Percentiles rank a stretch among this genome's conserved stretches.
Evolutionary conservation across 164 flowering plant species (phyloP).

Genomic region (Nelumbo lutea): DNA sequence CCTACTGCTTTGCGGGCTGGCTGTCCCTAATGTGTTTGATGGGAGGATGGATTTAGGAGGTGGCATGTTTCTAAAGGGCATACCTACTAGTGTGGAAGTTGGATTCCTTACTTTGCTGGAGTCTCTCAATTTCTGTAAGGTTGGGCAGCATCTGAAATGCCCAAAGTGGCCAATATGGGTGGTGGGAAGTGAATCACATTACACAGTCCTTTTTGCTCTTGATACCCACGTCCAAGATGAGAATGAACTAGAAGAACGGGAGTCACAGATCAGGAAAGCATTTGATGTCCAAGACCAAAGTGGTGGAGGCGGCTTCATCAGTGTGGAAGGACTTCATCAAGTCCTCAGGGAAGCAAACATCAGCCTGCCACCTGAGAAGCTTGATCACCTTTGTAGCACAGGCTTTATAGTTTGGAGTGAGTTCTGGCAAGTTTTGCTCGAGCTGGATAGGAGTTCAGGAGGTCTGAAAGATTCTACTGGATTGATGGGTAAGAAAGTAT

Average conservation of each 20-base stretch:
- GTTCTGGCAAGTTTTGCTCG: slow-evolving; percentile 87
- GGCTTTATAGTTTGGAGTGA: slow-evolving; percentile 98
- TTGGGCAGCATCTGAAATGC: slow-evolving; percentile 82
- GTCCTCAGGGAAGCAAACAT: slow-evolving; percentile 64
- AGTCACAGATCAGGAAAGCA: slow-evolving; percentile 71
- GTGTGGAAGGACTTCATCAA: slow-evolving; percentile 84
- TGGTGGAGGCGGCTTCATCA: slow-evolving; percentile 97
- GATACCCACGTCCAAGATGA: slow-evolving; percentile 79
- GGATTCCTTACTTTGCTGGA: slow-evolving; percentile 92
- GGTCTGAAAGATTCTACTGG: slow-evolving; percentile 90
- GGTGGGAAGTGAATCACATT: slow-evolving; percentile 97
- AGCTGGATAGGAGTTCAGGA: slow-evolving; percentile 71
- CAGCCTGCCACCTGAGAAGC: slow-evolving; percentile 66
- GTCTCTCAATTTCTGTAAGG: slow-evolving; percentile 87
- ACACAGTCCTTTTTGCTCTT: slow-evolving; percentile 86
- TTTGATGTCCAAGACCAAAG: slow-evolving; percentile 96
- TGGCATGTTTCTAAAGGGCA: slow-evolving; percentile 89
- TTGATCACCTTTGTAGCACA: slow-evolving; percentile 53
- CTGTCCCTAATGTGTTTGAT: slow-evolving; percentile 95
- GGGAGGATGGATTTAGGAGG: slow-evolving; percentile 96
- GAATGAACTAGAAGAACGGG: slow-evolving; percentile 80
- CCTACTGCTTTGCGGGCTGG: slow-evolving; percentile 87
- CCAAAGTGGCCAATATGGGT: slow-evolving; percentile 99
- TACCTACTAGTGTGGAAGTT: slow-evolving; percentile 74
- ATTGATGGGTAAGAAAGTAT: slow-evolving; percentile 78